Evolutionary conservation across 2,329 filamentous ascomycete genomes (phyloP), one percentile per base, ranked within the genome.

Genomic region (Plectosphaerella sp.): DNA sequence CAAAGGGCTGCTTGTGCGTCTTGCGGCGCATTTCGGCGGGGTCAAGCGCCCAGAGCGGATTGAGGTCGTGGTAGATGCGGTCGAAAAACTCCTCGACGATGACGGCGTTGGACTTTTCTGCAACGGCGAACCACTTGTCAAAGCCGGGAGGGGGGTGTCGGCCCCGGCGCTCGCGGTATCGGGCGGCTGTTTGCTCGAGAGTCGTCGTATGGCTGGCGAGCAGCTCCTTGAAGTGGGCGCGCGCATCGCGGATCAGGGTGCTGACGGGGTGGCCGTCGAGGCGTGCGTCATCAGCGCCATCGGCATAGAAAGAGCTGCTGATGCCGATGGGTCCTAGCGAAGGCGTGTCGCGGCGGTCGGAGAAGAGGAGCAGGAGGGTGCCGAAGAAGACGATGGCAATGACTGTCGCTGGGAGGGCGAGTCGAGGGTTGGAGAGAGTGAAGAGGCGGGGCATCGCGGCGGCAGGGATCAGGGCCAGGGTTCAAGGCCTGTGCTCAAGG

Each of bases 1-100:
- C 68, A 57, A 71, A 69, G 60, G n/a, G 66, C 62, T 48, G 76
- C 72, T 37, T 70, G 66, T 25, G 5, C 15, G 33, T 36, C 36
- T 61, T 58, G 47, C 64, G 65, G 11, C 70, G 62, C 50, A 72
- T 66, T 25, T 68, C 64, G 18, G 42, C 42, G 12, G 71, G 65
- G 36, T 78, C 74, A 33, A 82, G 65, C 2, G 70, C 80, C 82
- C 82, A 86, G 60, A 80, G 83, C 2, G 82, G 82, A 43, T 77
- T 70, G 48, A 85, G 60, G 62, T 86, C 82, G 56, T 82, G 77
- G 68, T 83, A 82, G 53, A 86, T 82, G 54, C 82, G 80, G 59
- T 84, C 79, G 67, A 83, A 86, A 60, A 81, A 86, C 48, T 82
- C 77, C 59, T 86, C 83, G 43, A 86, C 72, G 14, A 84, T 70